These are phyloP conservation scores for Boechera stricta DNA, from an alignment of 345 rosid species.

Conservation along the genomic window DNA sequence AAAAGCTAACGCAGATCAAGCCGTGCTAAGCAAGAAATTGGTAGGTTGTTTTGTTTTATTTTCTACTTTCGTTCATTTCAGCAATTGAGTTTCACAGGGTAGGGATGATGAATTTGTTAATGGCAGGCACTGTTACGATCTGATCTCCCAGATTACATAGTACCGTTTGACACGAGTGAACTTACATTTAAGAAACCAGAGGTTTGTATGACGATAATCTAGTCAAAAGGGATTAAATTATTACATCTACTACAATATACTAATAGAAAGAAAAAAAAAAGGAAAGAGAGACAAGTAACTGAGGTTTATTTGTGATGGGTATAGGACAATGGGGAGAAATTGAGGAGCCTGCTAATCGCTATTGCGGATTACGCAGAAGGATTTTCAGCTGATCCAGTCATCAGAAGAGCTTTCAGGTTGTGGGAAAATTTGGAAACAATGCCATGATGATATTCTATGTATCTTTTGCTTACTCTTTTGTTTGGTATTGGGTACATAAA, in stretches of 20 bases:
- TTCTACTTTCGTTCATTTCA: neutral
- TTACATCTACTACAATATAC: slow-evolving; percentile 1
- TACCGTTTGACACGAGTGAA: slow-evolving; percentile 76
- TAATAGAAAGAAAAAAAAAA: neutral
- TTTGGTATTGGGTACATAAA: slow-evolving; percentile 33
- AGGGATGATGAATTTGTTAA: slow-evolving; percentile 15
- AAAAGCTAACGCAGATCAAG: slow-evolving; percentile 63
- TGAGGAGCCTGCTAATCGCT: slow-evolving; percentile 73
- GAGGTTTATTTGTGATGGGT: slow-evolving; percentile 25
- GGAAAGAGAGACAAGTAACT: neutral
- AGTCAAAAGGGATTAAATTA: slow-evolving; percentile 3
- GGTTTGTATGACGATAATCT: slow-evolving; percentile 55
- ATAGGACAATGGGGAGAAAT: slow-evolving; percentile 90
- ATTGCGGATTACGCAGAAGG: slow-evolving; percentile 88
- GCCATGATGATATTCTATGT: slow-evolving; percentile 2
- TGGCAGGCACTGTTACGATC: slow-evolving; percentile 80
- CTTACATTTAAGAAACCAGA: slow-evolving; percentile 75
- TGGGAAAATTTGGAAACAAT: slow-evolving; percentile 68
- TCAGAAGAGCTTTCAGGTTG: slow-evolving; percentile 64
- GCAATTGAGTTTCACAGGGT: slow-evolving; percentile 4
- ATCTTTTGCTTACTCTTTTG: neutral
- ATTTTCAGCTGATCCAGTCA: slow-evolving; percentile 78
- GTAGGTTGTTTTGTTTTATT: slow-evolving; percentile 42
- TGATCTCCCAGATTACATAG: slow-evolving; percentile 89
- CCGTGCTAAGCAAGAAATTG: slow-evolving; percentile 81